These are phyloP conservation scores for Fusarium palustre DNA, from an alignment of 2,329 filamentous ascomycete species.

Conservation along the genomic window DNA sequence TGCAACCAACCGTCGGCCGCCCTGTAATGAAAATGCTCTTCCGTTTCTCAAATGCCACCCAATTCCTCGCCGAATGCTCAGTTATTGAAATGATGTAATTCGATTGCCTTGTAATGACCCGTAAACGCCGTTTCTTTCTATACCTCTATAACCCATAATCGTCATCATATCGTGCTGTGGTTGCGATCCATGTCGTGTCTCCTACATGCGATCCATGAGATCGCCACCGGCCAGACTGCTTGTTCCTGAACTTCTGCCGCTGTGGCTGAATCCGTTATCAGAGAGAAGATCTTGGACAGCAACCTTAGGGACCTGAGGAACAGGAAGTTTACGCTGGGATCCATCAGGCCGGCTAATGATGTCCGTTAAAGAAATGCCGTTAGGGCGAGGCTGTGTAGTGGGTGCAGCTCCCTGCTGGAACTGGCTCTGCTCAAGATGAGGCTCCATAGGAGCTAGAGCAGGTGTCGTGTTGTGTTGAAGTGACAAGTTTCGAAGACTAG, in stretches of 20 bases:
- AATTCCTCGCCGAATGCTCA: constrained; percentile 43
- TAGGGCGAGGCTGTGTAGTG: constrained; percentile 63
- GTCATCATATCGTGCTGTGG: constrained; percentile 56
- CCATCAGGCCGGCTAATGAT: constrained; percentile 93
- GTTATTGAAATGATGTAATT: constrained; percentile 42
- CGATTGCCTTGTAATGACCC: constrained; percentile 46
- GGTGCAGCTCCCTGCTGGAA: constrained; percentile 62
- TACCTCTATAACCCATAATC: constrained; percentile 54
- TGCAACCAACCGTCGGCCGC: constrained; percentile 20
- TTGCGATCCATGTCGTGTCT: constrained; percentile 43
- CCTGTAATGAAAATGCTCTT: constrained; percentile 38
- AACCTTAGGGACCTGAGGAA: constrained; percentile 90
- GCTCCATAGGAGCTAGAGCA: constrained; percentile 69
- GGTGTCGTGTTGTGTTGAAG: constrained; percentile 66
- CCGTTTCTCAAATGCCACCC: constrained; percentile 45
- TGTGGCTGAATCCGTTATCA: constrained; percentile 73
- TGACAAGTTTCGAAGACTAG: constrained; percentile 78
- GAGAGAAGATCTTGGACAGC: constrained; percentile 87
- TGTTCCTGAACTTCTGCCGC: constrained; percentile 80
- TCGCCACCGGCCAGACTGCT: constrained; percentile 82
- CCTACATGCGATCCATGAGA: constrained; percentile 69
- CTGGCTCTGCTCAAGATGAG: constrained; percentile 61
- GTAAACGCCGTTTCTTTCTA: constrained; percentile 56
- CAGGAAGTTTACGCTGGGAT: constrained; percentile 88
- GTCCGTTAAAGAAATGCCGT: constrained; percentile 85